Conservation (phyloP, 805 yeast genomes). For the Suhomyces sp. region DNA sequence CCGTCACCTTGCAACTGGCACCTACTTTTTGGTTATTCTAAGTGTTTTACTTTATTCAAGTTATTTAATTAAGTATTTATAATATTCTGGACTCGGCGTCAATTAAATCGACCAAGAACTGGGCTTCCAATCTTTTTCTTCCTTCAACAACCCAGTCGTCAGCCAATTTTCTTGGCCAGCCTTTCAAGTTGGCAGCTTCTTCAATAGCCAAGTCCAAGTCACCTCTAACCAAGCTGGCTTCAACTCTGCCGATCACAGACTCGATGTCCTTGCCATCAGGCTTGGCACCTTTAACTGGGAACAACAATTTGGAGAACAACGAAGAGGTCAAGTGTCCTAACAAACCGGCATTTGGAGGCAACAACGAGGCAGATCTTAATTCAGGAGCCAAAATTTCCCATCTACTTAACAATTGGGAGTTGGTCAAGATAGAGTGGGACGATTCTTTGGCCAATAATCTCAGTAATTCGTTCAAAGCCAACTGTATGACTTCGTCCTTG, state of each 20-base stretch:
- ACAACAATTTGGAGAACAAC: slow-evolving; percentile 69
- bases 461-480: slow-evolving; percentile 33
- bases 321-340: slow-evolving; percentile 85
- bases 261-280: slow-evolving; percentile 84
- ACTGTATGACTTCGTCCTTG: slow-evolving; percentile 33
- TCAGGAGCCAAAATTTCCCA: slow-evolving; percentile 82
- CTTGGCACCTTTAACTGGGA: slow-evolving; percentile 70
- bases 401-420: slow-evolving; percentile 72
- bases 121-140: slow-evolving; percentile 84
- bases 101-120: slow-evolving; percentile 68
- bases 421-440: slow-evolving; percentile 60
- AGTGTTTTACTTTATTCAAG: neutral
- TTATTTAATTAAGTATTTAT: slow-evolving; percentile 11
- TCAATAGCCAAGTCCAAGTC: slow-evolving; percentile 86
- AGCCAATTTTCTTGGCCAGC: slow-evolving; percentile 89
- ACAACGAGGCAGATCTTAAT: slow-evolving; percentile 79
- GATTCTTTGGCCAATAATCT: slow-evolving; percentile 36
- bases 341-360: slow-evolving; percentile 95
- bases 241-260: slow-evolving; percentile 82
- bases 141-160: slow-evolving; percentile 90
- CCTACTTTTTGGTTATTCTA: neutral
- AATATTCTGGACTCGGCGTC: slow-evolving; percentile 57
- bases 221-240: slow-evolving; percentile 68
- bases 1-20: no score
- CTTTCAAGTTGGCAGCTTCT: slow-evolving; percentile 83